These are phyloP conservation scores for Nitzschia putrida DNA, from an alignment of 108 stramenopile species.

Conservation along the genomic window DNA sequence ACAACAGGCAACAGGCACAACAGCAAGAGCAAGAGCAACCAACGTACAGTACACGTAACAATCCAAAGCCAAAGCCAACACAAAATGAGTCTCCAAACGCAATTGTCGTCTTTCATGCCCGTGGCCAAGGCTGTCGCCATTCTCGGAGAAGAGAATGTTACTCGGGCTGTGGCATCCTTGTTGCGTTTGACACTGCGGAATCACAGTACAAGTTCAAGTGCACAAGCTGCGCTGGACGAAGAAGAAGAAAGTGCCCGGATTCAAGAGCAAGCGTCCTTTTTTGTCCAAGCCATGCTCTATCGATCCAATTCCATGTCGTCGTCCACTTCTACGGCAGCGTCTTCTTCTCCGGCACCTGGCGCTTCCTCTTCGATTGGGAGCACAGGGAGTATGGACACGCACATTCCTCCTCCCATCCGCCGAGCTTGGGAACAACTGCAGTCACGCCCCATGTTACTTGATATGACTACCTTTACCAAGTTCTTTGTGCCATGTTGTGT, in stretches of 20 bases:
- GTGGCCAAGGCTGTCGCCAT: slow-evolving; percentile 59
- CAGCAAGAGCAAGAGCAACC: no score
- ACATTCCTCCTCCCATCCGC: slow-evolving; percentile 42
- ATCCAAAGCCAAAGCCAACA: no score
- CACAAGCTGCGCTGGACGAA: slow-evolving; percentile 1
- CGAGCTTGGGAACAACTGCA: slow-evolving; percentile 52
- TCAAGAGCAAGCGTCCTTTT: slow-evolving; percentile 19
- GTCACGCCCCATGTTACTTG: slow-evolving; percentile 50
- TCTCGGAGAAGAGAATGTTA: slow-evolving; percentile 52
- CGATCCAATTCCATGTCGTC: slow-evolving; percentile 8
- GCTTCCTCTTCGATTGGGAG: no score
- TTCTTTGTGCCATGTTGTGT: slow-evolving; percentile 62
- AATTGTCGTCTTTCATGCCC: slow-evolving; percentile 66
- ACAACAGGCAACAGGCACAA: no score
- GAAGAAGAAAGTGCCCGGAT: slow-evolving; percentile 4
- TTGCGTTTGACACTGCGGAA: slow-evolving; percentile 37
- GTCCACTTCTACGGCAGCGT: no score
- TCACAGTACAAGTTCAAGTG: neutral
- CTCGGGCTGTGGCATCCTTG: slow-evolving; percentile 47
- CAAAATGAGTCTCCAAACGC: slow-evolving; percentile 43
- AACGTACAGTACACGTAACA: no score
- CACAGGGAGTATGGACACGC: no score
- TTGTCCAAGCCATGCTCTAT: slow-evolving; percentile 47
- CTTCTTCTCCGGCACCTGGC: neutral
- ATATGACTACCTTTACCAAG: slow-evolving; percentile 57